Conservation (phyloP, 2,329 filamentous ascomycete genomes). For the Diaporthe eres region DNA sequence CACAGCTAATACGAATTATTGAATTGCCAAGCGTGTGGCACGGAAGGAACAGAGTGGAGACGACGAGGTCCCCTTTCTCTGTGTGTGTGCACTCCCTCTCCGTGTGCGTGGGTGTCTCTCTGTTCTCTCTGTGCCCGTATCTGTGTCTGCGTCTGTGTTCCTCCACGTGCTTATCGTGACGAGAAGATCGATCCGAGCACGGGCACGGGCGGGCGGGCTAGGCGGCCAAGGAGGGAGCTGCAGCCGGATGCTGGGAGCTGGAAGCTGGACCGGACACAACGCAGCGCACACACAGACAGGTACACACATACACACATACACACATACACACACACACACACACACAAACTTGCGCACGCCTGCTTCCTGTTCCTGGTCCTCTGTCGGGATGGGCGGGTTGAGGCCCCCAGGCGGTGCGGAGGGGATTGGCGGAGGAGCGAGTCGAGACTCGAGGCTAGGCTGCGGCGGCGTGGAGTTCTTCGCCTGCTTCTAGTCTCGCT, state of each 20-base stretch:
- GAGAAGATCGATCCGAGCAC: conserved; percentile 5
- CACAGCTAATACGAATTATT: conserved; percentile 28
- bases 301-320: not conserved
- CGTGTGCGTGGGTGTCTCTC: not conserved
- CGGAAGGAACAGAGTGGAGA: conserved; percentile 29
- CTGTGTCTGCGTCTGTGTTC: conserved; percentile 12
- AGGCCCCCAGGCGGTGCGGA: not conserved
- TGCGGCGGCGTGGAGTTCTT: conserved; percentile 20
- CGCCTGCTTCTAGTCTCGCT: conserved; percentile 24
- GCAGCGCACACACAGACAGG: not conserved
- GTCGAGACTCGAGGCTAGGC: conserved; percentile 30
- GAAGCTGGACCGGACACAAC: not conserved
- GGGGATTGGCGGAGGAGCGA: conserved; percentile 26
- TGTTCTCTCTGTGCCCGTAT: not conserved
- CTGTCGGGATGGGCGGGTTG: conserved; percentile 11
- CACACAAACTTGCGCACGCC: not conserved
- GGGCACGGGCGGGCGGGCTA: not conserved
- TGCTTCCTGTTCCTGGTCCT: conserved; percentile 10
- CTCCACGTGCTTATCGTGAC: conserved; percentile 31
- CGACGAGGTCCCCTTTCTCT: conserved; percentile 28
- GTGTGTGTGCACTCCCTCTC: not conserved
- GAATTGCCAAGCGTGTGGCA: conserved; percentile 32
- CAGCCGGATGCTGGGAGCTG: not conserved
- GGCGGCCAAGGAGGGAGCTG: not conserved
- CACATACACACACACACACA: not conserved